Evolutionary conservation across 1,284 basidiomycete species (phyloP).

Genomic region (Entoloma clypeatum): DNA sequence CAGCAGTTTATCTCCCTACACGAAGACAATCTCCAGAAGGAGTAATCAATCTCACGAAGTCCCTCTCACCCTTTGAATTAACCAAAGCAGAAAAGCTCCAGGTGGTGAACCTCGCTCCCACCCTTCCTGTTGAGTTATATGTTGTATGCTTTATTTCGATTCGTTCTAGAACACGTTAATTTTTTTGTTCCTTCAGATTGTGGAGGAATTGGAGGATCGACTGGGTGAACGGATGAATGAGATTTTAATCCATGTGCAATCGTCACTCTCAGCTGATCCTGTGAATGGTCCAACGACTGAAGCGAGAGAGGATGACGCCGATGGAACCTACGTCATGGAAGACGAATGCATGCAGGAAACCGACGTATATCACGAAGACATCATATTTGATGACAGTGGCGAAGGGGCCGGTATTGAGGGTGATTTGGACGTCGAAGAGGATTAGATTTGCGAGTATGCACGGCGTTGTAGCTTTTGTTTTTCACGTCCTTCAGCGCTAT

Average conservation of each 20-base stretch:
- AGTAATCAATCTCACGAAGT: constrained; percentile 64
- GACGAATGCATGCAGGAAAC: constrained; percentile 13
- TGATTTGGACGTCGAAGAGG: constrained; percentile 70
- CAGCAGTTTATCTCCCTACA: constrained; percentile 69
- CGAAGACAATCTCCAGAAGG: constrained; percentile 61
- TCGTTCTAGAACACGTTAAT: neutral
- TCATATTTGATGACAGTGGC: constrained; percentile 61
- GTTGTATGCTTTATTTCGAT: constrained; percentile 58
- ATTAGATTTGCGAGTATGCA: too few relatives aligned
- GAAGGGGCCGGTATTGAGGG: constrained; percentile 68
- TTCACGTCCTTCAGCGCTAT: too few relatives aligned
- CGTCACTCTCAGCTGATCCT: constrained; percentile 38
- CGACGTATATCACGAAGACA: constrained; percentile 29
- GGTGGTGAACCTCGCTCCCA: constrained; percentile 85
- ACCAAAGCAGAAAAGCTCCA: constrained; percentile 93
- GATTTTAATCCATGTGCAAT: constrained; percentile 58
- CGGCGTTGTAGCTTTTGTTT: too few relatives aligned
- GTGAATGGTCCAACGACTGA: too few relatives aligned
- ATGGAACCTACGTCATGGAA: constrained; percentile 10
- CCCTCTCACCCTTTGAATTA: constrained; percentile 65
- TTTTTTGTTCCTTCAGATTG: constrained; percentile 50
- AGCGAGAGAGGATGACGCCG: too few relatives aligned
- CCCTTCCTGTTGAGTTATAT: constrained; percentile 81
- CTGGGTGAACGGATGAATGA: constrained; percentile 70
- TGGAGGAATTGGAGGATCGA: constrained; percentile 87